Evolutionary conservation across 768 basidiomycete species (phyloP).

Genomic region (Cystofilobasidium capitatum): DNA sequence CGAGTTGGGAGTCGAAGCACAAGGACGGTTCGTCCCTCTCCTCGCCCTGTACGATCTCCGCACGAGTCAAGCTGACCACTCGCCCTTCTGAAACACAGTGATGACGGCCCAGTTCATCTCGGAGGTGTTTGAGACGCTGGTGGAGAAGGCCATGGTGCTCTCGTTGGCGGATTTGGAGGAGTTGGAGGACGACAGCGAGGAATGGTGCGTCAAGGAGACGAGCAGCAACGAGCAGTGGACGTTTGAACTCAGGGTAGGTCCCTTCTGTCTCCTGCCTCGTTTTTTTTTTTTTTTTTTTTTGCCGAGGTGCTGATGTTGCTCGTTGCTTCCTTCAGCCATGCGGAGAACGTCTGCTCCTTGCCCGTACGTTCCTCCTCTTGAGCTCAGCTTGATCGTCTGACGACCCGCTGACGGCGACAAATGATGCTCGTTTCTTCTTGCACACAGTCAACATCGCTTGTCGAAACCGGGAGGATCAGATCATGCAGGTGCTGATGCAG

Average conservation of each 20-base stretch:
- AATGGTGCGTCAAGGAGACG: slow-evolving; percentile 21
- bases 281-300: background rate
- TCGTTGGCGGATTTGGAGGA: slow-evolving; percentile 7
- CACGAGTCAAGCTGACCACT: no score
- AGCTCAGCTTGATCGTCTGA: no score
- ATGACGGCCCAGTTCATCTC: slow-evolving; percentile 15
- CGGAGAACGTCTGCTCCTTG: slow-evolving; percentile 20
- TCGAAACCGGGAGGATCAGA: slow-evolving; percentile 11
- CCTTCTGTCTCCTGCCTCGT: background rate
- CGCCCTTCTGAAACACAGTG: no score
- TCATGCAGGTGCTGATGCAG: slow-evolving; percentile 17
- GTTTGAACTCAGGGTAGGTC: slow-evolving; percentile 22
- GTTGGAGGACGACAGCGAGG: slow-evolving; percentile 22
- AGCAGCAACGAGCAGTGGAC: slow-evolving; percentile 24
- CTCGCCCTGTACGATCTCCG: background rate
- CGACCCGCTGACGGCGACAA: no score
- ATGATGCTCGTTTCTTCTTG: no score
- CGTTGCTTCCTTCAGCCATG: slow-evolving; percentile 11
- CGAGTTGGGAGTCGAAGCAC: slow-evolving; percentile 14
- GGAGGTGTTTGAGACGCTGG: slow-evolving; percentile 12
- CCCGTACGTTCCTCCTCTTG: slow-evolving; percentile 1
- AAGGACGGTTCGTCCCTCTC: background rate
- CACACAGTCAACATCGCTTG: slow-evolving; percentile 16
- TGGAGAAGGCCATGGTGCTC: slow-evolving; percentile 8
- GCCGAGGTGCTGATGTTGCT: background rate